phyloP scores from a whole-genome alignment of 768 basidiomycete species.

The Podaxis sp. region DNA sequence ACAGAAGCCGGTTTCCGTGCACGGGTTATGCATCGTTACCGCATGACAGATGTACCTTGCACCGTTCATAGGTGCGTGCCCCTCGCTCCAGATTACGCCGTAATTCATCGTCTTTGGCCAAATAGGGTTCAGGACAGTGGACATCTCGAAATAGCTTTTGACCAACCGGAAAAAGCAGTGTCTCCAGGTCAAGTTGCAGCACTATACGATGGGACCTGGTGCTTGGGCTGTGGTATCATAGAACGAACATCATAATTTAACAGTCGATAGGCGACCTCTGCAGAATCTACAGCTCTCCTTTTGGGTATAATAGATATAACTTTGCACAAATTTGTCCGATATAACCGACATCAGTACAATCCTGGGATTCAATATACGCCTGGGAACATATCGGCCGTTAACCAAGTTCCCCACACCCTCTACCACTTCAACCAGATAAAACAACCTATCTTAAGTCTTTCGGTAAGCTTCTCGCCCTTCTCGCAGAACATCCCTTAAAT shows the following conservation, averaged over 20 bases:
- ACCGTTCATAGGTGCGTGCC: slow-evolving; percentile 42
- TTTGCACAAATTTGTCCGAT: not conserved
- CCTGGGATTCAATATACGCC: slow-evolving; percentile 8
- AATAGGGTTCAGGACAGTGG: slow-evolving; percentile 16
- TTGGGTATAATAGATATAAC: not conserved
- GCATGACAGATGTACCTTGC: slow-evolving; percentile 54
- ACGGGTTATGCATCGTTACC: slow-evolving; percentile 64
- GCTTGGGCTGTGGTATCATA: slow-evolving; percentile 81
- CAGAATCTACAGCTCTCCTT: not conserved
- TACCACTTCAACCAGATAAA: not conserved
- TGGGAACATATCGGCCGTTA: slow-evolving; percentile 6
- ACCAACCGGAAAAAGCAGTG: slow-evolving; percentile 60
- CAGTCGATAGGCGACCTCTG: not conserved
- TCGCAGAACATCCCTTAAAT: not conserved
- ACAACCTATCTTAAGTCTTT: not conserved
- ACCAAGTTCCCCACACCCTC: not conserved
- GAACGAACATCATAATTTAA: slow-evolving; percentile 10
- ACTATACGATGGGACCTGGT: slow-evolving; percentile 71
- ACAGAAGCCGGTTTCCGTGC: slow-evolving; percentile 41
- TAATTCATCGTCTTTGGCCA: slow-evolving; percentile 12
- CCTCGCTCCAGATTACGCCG: not conserved
- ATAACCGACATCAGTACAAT: slow-evolving; percentile 6
- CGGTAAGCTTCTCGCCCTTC: not conserved
- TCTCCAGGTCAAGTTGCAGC: slow-evolving; percentile 79
- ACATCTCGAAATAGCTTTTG: slow-evolving; percentile 44